Evolutionary conservation across 805 yeast species (phyloP), one percentile per base, ranked within the genome.

Genomic region (Metschnikowia kunwiensis): DNA sequence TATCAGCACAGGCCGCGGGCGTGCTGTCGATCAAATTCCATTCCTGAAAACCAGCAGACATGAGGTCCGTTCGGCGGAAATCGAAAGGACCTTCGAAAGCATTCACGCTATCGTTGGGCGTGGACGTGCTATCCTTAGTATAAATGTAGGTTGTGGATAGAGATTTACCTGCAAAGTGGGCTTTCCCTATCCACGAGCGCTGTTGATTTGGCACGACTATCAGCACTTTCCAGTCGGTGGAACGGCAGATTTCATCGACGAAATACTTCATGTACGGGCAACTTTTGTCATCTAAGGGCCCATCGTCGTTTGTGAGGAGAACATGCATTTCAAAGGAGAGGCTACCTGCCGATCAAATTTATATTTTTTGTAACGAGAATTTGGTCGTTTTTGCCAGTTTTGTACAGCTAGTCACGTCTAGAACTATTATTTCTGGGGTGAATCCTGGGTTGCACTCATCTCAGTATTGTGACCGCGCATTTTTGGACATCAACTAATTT

Each of bases 131-230:
- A 23, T 49, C 42, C 34, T 54, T 42, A 13, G 84, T 73, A 51
- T 85, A 85, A n/a, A 82, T 68, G 54, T 77, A 85, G 2, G 75
- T 67, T 1, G 83, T 75, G 2, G 76, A 63, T 26, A 83, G 65
- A 18, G 77, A 73, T 44, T 75, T 72, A 5, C 87, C 91, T 0
- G 94, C 94, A 53, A 93, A 79, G 65, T 89, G 97, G 5, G 98
- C 97, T 59, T 93, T 93, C 24, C 96, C 96, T 39, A 88, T 91
- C 98, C 98, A 93, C 10, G 97, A 89, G 50, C 93, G 69, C 51
- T 77, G 81, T 39, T 86, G 95, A 35, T 79, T 74, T 9, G 98
- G 98, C 3, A 93, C 82, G 18, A 82, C 88, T 14, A 89, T 79
- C 16, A 88, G 78, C 21, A 89, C 61, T 18, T 83, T 77, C 97